phyloP scores from a whole-genome alignment of 805 yeast genomes.

The Wickerhamiella brachini region DNA sequence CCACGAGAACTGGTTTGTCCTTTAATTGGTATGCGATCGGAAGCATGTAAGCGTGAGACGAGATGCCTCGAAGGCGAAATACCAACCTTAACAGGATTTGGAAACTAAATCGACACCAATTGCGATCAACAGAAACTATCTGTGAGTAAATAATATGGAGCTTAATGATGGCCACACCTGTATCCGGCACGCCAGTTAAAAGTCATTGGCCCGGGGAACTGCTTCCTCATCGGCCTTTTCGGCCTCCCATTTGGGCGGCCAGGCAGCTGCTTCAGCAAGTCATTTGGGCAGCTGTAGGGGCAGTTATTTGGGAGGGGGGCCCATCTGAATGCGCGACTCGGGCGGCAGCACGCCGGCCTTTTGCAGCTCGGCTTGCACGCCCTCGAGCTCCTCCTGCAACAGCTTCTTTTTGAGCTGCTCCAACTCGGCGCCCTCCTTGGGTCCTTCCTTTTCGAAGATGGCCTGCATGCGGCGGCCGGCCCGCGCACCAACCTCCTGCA shows the following conservation, averaged over 20 bases:
- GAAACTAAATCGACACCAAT: too few species aligned
- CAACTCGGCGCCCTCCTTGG: constrained; percentile 9
- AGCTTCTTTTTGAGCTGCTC: constrained; percentile 11
- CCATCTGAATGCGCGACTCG: neutral
- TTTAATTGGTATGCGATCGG: constrained; percentile 15
- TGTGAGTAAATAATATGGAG: too few species aligned
- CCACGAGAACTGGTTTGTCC: constrained; percentile 50
- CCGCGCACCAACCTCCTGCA: constrained; percentile 8
- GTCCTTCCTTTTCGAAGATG: constrained; percentile 7
- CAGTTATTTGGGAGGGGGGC: neutral
- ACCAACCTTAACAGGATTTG: too few species aligned
- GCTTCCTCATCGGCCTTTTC: too few species aligned
- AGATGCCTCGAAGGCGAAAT: too few species aligned
- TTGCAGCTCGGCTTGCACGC: constrained; percentile 12
- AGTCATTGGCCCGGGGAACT: too few species aligned
- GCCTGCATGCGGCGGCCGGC: constrained; percentile 10
- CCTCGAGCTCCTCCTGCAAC: constrained; percentile 15
- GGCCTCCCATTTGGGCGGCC: too few species aligned
- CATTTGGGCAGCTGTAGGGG: too few species aligned
- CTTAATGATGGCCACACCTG: too few species aligned
- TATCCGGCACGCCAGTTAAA: too few species aligned
- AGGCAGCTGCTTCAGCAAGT: too few species aligned
- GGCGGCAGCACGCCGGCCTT: constrained; percentile 1
- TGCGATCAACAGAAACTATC: too few species aligned
- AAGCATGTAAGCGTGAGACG: constrained; percentile 7